Conservation (phyloP, 2,329 filamentous ascomycete genomes). For the Neofusicoccum parvum region DNA sequence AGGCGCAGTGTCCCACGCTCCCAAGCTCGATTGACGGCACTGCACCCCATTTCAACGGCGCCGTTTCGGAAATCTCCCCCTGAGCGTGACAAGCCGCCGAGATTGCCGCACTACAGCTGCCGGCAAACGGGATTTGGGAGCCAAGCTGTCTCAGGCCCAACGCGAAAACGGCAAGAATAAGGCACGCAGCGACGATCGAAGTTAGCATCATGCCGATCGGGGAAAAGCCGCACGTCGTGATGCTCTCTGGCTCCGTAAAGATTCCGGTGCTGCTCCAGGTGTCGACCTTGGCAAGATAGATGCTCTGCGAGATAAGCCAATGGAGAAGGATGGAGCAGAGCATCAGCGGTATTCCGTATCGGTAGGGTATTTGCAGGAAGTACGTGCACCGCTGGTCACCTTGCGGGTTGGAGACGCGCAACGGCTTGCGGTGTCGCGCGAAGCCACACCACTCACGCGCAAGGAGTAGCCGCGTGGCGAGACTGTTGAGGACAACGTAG, state of each 20-base stretch:
- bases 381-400: constrained; percentile 25
- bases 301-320: constrained; percentile 47
- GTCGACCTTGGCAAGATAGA: constrained; percentile 44
- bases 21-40: neutral
- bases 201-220: constrained; percentile 24
- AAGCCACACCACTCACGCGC: constrained; percentile 47
- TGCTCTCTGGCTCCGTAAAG: neutral
- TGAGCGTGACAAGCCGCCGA: neutral
- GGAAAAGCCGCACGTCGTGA: constrained; percentile 24
- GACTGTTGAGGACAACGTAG: constrained; percentile 50
- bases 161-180: neutral
- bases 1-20: neutral
- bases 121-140: neutral
- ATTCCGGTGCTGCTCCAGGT: neutral
- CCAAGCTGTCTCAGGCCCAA: neutral
- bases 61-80: neutral
- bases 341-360: constrained; percentile 41
- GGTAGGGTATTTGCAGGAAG: constrained; percentile 44
- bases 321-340: constrained; percentile 37
- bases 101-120: constrained; percentile 3
- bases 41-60: neutral
- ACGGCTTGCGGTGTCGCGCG: constrained; percentile 29
- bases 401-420: constrained; percentile 47
- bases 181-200: neutral
- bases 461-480: constrained; percentile 51